These are phyloP conservation scores for Pestalotiopsis sp. DNA, from an alignment of 2,329 filamentous ascomycete genomes.

Conservation along the genomic window DNA sequence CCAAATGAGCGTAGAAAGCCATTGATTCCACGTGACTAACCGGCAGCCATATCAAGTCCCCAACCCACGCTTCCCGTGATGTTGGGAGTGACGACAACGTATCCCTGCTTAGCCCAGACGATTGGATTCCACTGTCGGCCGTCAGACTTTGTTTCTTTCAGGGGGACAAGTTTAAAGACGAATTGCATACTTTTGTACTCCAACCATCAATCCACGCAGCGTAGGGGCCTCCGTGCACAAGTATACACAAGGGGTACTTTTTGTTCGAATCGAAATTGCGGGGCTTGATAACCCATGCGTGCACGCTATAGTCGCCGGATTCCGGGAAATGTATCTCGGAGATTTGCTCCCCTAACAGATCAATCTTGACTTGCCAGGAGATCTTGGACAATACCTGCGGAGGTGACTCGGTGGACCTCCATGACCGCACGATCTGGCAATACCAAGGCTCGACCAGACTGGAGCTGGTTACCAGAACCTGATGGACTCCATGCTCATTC, in stretches of 20 bases:
- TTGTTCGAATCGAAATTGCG: slow-evolving; percentile 35
- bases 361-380: slow-evolving; percentile 31
- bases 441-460: slow-evolving; percentile 39
- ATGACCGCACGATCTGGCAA: slow-evolving; percentile 36
- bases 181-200: slow-evolving; percentile 39
- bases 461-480: slow-evolving; percentile 37
- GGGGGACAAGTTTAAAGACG: background rate
- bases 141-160: background rate
- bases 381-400: slow-evolving; percentile 30
- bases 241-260: slow-evolving; percentile 39
- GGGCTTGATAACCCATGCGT: slow-evolving; percentile 41
- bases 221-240: slow-evolving; percentile 43
- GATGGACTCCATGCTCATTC: slow-evolving; percentile 24
- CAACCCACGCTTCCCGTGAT: slow-evolving; percentile 60
- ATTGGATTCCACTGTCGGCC: slow-evolving; percentile 49
- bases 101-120: slow-evolving; percentile 62
- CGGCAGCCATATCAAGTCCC: slow-evolving; percentile 39
- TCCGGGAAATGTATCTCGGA: slow-evolving; percentile 42
- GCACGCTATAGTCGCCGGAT: slow-evolving; percentile 33
- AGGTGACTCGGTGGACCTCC: slow-evolving; percentile 13
- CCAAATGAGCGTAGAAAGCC: background rate
- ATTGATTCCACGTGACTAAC: slow-evolving; percentile 19
- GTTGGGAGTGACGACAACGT: slow-evolving; percentile 59
- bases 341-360: slow-evolving; percentile 35
- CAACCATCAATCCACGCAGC: slow-evolving; percentile 54